phyloP scores from a whole-genome alignment of 441 rosid species.

The Omphalea diandra region DNA sequence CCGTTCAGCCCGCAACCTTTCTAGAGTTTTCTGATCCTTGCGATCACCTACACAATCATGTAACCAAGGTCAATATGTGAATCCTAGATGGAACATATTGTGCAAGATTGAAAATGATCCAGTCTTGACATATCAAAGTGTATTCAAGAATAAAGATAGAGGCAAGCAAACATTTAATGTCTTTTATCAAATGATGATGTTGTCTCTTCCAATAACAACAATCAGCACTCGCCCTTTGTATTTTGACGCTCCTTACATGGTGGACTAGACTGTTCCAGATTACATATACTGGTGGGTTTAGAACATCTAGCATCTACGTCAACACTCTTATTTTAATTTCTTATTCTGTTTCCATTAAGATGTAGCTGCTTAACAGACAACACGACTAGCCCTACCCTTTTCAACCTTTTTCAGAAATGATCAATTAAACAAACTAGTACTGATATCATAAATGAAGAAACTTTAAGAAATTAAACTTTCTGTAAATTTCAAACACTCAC shows the following conservation, averaged over 20 bases:
- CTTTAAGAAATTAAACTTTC: neutral
- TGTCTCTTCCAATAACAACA: neutral
- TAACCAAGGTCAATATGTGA: neutral
- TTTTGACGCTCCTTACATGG: neutral
- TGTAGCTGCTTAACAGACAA: neutral
- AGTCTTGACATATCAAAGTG: neutral
- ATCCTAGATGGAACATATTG: neutral
- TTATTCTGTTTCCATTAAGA: neutral
- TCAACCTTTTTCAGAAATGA: too few relatives aligned
- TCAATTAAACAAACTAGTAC: neutral
- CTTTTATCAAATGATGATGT: neutral
- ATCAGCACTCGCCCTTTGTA: neutral
- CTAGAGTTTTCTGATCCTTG: slow-evolving; percentile 78
- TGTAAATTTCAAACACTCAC: slow-evolving; percentile 43
- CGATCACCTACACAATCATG: slow-evolving; percentile 53
- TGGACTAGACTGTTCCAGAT: neutral
- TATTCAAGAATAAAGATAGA: neutral
- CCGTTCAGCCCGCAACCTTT: slow-evolving; percentile 84
- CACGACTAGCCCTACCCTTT: neutral
- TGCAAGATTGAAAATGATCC: neutral
- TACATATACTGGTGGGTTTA: neutral
- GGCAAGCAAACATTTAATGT: neutral
- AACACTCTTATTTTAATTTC: neutral
- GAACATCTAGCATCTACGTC: neutral
- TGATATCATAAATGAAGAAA: neutral